Base-by-base conservation (phyloP, 2,329 filamentous ascomycete species). In the Cytospora chrysosperma region DNA sequence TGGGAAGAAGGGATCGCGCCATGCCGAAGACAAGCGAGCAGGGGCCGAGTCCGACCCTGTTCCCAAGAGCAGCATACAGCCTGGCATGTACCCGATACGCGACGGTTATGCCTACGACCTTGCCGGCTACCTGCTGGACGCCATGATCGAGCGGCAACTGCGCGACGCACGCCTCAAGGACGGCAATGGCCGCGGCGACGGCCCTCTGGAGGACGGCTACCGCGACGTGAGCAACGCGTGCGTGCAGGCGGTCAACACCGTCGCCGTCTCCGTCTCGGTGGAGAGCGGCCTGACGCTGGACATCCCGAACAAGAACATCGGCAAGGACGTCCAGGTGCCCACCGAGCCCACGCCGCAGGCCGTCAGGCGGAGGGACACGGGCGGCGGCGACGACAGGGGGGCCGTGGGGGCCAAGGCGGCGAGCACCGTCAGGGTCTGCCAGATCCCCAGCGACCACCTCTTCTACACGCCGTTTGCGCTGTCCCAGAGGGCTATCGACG, bases 391-490 rank as follows among this genome's bases (percentile, higher is more conserved):
- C 9, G 13, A 32, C 27, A 24, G 28, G 19, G 24, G 8, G 27
- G 3, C 13, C n/a, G n/a, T n/a, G n/a, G n/a, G n/a, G 30, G n/a
- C 30, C 13, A 37, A 56, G 13, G n/a, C 2, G 70, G 71, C 26
- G 49, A 68, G 49, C 19, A 47, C 60, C 34, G 56, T 56, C 28
- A 62, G 68, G 4, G 62, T 75, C 28, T 86, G 84, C 68, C 71
- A 76, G 2, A 69, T 71, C 3, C 80, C 80, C 1, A 72, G 79
- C 17, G 74, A 79, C 15, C 80, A 83, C 64, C 73, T 87, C 2
- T 86, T 85, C 70, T 81, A 79, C 71, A 81, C 82, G 56, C 74
- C 76, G 0, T 84, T 84, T 50, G 81, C 76, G 0, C 72, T 85
- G 4, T 75, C 74, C 17, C 66, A 67, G 47, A 70, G 72, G 26